Percentiles rank a stretch among this genome's conserved stretches.
These are phyloP conservation scores for Styphnolobium japonicum DNA, from an alignment of 306 rosid species.

Conservation along the genomic window DNA sequence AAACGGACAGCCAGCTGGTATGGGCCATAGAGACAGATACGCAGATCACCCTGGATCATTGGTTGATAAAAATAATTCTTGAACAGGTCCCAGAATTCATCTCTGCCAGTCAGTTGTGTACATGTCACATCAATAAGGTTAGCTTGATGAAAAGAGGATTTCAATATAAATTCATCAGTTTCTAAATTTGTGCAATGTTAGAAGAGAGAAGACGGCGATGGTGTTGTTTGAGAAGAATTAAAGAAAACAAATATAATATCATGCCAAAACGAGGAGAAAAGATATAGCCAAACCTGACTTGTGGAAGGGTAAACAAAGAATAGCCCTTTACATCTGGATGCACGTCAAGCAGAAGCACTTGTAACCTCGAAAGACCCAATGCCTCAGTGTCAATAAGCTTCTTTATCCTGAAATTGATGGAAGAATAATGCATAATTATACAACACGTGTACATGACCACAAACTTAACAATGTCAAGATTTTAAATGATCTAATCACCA, in stretches of 20 bases:
- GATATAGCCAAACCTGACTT: constrained; percentile 72
- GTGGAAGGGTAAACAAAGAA: constrained; percentile 84
- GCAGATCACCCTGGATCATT: constrained; percentile 52
- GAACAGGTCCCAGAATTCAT: constrained; percentile 90
- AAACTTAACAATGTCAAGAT: neutral
- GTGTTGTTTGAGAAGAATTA: neutral
- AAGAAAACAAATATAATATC: neutral
- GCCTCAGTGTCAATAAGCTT: constrained; percentile 85
- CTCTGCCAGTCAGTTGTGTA: constrained; percentile 50
- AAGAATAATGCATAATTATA: neutral
- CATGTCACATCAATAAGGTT: neutral
- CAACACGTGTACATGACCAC: neutral
- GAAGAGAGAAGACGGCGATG: neutral
- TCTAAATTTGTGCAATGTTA: neutral
- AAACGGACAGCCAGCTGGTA: constrained; percentile 26
- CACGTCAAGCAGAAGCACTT: constrained; percentile 63
- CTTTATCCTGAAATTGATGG: constrained; percentile 57
- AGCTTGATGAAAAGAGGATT: neutral
- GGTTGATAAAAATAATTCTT: constrained; percentile 64
- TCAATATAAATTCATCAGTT: neutral
- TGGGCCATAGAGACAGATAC: constrained; percentile 68
- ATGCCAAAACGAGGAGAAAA: neutral
- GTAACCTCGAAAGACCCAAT: constrained; percentile 74
- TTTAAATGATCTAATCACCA: neutral
- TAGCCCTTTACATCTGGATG: constrained; percentile 89